These are phyloP conservation scores for Dujonia santamariae DNA, from an alignment of 1,139 yeast species.

Conservation along the genomic window DNA sequence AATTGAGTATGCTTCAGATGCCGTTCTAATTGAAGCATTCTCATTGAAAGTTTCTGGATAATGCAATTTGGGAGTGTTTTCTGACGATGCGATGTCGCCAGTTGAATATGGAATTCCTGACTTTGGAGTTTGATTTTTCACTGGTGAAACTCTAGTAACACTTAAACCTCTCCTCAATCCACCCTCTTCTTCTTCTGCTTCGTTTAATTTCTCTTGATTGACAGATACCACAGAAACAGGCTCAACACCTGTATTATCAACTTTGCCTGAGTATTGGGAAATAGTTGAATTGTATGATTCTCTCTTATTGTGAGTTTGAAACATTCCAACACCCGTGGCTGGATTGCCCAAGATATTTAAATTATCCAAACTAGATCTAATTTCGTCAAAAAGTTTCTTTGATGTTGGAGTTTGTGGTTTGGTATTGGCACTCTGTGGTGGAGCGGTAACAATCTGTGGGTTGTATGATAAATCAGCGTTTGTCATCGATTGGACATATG, in stretches of 20 bases:
- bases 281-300: slow-evolving; percentile 7
- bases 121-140: neutral
- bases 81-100: too few species aligned
- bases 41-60: slow-evolving; percentile 4
- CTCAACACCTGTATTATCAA: slow-evolving; percentile 7
- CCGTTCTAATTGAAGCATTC: neutral
- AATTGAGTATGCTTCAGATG: slow-evolving; percentile 2
- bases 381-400: slow-evolving; percentile 7
- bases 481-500: slow-evolving; percentile 8
- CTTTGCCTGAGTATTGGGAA: slow-evolving; percentile 9
- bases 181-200: slow-evolving; percentile 4
- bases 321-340: neutral
- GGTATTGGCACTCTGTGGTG: neutral
- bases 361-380: slow-evolving; percentile 5
- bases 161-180: slow-evolving; percentile 6
- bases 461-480: slow-evolving; percentile 2
- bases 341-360: slow-evolving; percentile 3
- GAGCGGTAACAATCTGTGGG: neutral
- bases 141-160: slow-evolving; percentile 4
- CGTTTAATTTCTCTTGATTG: slow-evolving; percentile 5
- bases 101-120: neutral
- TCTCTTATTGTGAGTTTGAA: slow-evolving; percentile 2
- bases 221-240: slow-evolving; percentile 9
- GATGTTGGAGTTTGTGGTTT: slow-evolving; percentile 1
- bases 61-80: neutral